phyloP scores from a whole-genome alignment of 345 rosid genomes.

The Viola odorata region DNA sequence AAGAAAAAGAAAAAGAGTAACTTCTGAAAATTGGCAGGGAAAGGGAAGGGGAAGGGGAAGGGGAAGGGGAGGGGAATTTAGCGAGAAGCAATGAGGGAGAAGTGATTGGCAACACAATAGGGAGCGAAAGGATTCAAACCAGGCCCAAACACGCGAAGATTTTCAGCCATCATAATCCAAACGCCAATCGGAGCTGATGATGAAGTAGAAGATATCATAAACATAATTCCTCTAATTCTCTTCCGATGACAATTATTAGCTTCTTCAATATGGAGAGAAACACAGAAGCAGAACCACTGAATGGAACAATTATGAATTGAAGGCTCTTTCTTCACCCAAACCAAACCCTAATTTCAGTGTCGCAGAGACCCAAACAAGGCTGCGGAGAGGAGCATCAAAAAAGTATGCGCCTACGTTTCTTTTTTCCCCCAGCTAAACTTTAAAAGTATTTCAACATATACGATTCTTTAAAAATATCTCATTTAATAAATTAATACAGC shows the following conservation, averaged over 20 bases:
- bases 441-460: too few relatives aligned
- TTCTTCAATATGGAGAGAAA: too few relatives aligned
- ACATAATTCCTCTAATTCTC: conserved; percentile 35
- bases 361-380: too few relatives aligned
- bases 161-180: too few relatives aligned
- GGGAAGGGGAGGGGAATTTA: conserved; percentile 19
- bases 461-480: too few relatives aligned
- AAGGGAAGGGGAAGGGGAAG: neutral
- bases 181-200: too few relatives aligned
- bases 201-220: conserved; percentile 36
- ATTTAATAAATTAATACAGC: too few relatives aligned
- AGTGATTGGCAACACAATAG: conserved; percentile 85
- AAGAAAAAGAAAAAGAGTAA: neutral
- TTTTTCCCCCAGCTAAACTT: too few relatives aligned
- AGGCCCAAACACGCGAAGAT: conserved; percentile 82
- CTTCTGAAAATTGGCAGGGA: neutral
- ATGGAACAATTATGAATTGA: neutral
- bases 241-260: neutral
- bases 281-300: too few relatives aligned
- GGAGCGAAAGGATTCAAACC: conserved; percentile 91
- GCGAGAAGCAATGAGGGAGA: conserved; percentile 44
- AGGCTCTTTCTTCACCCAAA: neutral
- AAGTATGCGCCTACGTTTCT: too few relatives aligned
- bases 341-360: neutral
- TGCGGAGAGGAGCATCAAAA: too few relatives aligned